Conservation (phyloP, 805 yeast genomes). For the Metschnikowia proteae region DNA sequence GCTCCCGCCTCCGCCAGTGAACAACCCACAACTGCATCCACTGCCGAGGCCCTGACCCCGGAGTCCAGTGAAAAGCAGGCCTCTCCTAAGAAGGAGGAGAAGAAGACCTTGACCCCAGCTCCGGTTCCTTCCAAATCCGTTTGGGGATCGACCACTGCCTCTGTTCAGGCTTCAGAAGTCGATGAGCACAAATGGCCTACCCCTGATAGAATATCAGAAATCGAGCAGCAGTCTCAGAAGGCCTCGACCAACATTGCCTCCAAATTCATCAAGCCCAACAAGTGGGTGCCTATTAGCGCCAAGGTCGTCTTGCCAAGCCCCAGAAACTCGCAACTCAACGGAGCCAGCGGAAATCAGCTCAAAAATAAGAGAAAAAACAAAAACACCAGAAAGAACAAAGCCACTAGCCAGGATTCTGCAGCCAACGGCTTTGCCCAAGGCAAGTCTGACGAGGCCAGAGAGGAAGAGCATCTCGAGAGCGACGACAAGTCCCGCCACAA, state of each 20-base stretch:
- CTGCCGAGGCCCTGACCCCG: conserved; percentile 7
- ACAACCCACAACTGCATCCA: conserved; percentile 10
- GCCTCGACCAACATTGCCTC: conserved; percentile 12
- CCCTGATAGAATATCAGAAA: conserved; percentile 29
- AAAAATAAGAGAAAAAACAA: conserved; percentile 27
- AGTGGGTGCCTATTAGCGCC: conserved; percentile 45
- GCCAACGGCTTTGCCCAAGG: conserved; percentile 8
- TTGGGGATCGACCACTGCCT: conserved; percentile 33
- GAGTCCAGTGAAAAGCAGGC: conserved; percentile 3
- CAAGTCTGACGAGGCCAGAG: conserved; percentile 12
- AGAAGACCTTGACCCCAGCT: conserved; percentile 41
- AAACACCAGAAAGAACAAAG: conserved; percentile 18
- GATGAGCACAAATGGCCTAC: conserved; percentile 46
- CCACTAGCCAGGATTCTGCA: conserved; percentile 6
- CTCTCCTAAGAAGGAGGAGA: conserved; percentile 19
- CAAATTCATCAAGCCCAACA: conserved; percentile 40
- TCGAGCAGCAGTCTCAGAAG: conserved; percentile 15
- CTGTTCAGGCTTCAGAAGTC: conserved; percentile 22
- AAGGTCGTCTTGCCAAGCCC: conserved; percentile 39
- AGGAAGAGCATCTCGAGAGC: conserved; percentile 7
- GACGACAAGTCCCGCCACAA: conserved; percentile 6
- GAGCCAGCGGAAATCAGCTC: conserved; percentile 17
- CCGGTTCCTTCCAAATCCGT: conserved; percentile 44
- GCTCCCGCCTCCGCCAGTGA: conserved; percentile 5
- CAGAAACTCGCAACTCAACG: conserved; percentile 25